phyloP scores from a whole-genome alignment of 768 basidiomycete genomes.

The Amanita fuliginea region DNA sequence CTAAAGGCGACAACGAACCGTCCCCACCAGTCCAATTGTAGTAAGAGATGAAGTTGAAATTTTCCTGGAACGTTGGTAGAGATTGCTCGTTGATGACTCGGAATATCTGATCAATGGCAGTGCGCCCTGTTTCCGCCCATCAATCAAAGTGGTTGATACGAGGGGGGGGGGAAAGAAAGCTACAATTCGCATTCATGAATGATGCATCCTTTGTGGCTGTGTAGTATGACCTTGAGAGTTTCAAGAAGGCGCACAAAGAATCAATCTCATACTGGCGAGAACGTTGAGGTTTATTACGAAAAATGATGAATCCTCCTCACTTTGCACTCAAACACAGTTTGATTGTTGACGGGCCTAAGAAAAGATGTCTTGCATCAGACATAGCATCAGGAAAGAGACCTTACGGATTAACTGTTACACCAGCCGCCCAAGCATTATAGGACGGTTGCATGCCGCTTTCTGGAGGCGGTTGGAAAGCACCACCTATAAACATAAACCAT shows the following conservation, averaged over 20 bases:
- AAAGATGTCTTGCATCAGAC: neutral
- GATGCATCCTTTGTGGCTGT: constrained; percentile 60
- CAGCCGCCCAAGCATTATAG: constrained; percentile 59
- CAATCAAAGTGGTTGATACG: neutral
- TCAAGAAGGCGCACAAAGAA: constrained; percentile 69
- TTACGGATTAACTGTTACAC: constrained; percentile 66
- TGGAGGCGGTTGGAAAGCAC: constrained; percentile 71
- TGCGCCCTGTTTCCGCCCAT: constrained; percentile 36
- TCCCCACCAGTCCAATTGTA: constrained; percentile 75
- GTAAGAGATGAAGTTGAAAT: constrained; percentile 67
- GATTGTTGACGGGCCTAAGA: constrained; percentile 51
- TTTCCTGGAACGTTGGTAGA: constrained; percentile 53
- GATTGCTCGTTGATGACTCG: constrained; percentile 71
- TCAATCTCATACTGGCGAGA: constrained; percentile 60
- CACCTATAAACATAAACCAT: constrained; percentile 22
- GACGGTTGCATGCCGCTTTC: constrained; percentile 58
- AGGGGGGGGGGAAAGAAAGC: constrained; percentile 11
- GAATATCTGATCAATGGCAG: constrained; percentile 62
- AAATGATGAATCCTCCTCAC: constrained; percentile 19
- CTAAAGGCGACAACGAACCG: constrained; percentile 51
- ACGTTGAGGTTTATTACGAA: neutral
- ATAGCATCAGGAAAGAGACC: constrained; percentile 13
- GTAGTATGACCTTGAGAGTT: constrained; percentile 65
- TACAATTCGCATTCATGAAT: constrained; percentile 64
- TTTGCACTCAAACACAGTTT: constrained; percentile 77